Evolutionary conservation across 805 yeast species (phyloP).

Genomic region (Candida nanaspora): DNA sequence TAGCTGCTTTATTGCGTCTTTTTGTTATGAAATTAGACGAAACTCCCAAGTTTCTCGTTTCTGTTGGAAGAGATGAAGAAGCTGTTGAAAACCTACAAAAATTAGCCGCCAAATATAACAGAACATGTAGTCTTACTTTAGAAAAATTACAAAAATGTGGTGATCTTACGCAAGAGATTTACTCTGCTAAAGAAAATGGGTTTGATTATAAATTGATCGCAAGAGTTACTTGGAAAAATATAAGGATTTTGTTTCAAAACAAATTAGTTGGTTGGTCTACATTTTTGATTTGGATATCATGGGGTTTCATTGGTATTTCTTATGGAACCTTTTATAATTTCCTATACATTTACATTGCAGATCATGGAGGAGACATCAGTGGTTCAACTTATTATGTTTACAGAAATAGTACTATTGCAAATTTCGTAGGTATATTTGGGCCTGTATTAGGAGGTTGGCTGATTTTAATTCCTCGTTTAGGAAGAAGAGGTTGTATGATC

Average conservation of each 20-base stretch:
- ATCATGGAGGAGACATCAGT: constrained; percentile 43
- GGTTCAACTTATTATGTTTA: constrained; percentile 31
- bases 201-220: constrained; percentile 20
- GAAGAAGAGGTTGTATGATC: constrained; percentile 51
- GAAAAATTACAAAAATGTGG: constrained; percentile 42
- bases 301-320: constrained; percentile 55
- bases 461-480: constrained; percentile 28
- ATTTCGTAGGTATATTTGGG: constrained; percentile 41
- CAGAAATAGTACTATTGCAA: constrained; percentile 41
- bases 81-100: constrained; percentile 35
- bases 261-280: constrained; percentile 36
- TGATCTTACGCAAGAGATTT: constrained; percentile 20
- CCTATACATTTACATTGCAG: constrained; percentile 42
- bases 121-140: constrained; percentile 32
- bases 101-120: constrained; percentile 39
- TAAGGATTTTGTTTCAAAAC: constrained; percentile 40
- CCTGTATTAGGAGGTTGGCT: constrained; percentile 44
- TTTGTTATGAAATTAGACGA: constrained; percentile 39
- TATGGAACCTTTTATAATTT: constrained; percentile 51
- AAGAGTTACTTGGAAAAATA: constrained; percentile 27
- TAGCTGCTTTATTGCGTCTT: constrained; percentile 41
- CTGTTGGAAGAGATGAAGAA: constrained; percentile 43
- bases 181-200: constrained; percentile 13
- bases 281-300: constrained; percentile 38
- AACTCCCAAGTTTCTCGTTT: constrained; percentile 48